phyloP scores from a whole-genome alignment of 176 grass and related monocot genomes.

The Carex parvula region DNA sequence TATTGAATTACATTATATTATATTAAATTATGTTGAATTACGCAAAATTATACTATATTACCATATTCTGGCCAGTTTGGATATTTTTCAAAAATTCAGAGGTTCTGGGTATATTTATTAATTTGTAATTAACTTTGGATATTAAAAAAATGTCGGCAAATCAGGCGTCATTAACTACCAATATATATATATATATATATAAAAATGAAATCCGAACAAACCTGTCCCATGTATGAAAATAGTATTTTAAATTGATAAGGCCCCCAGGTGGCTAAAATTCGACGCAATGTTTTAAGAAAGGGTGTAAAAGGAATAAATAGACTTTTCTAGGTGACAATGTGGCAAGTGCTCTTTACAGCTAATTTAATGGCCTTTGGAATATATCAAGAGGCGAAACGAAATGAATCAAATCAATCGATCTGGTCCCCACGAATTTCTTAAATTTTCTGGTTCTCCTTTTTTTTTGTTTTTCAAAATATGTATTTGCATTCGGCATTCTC shows the following conservation, averaged over 20 bases:
- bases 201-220: neutral
- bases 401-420: neutral
- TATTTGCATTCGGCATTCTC: neutral
- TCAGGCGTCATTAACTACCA: no score
- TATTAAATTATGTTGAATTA: no score
- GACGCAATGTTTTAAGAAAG: neutral
- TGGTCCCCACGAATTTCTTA: neutral
- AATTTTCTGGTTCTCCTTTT: neutral
- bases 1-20: no score
- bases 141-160: no score
- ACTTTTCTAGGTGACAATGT: neutral
- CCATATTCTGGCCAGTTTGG: no score
- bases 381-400: neutral
- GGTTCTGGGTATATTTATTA: no score
- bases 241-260: neutral
- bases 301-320: neutral
- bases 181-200: no score
- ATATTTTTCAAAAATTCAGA: no score
- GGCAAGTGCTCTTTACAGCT: slow-evolving; percentile 3
- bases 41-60: no score
- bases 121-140: no score
- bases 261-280: neutral
- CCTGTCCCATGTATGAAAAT: neutral
- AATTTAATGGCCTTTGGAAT: neutral
- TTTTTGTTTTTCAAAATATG: neutral